Evolutionary conservation across 1,139 yeast species (phyloP), one percentile per base, ranked within the genome.

Genomic region (Nematodospora anomalae): DNA sequence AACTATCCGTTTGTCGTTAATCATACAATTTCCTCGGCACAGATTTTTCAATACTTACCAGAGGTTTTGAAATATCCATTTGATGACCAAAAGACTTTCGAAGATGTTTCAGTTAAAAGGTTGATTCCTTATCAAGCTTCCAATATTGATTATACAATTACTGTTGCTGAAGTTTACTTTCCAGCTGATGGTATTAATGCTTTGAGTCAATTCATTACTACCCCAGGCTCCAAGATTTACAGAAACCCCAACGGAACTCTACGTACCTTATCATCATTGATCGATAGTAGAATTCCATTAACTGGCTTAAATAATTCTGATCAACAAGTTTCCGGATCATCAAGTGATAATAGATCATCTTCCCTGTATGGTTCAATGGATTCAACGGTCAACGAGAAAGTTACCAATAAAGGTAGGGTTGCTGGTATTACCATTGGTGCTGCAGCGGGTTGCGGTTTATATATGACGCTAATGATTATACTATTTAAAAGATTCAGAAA

Each of bases 141-240:
- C n/a, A 71, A 64, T 29, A 57, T 67, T 42, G 52, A 61, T 32
- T 83, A 83, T 55, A 73, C 83, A 30, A 81, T 83, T 38, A 80
- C 90, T 1, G 84, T 84, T 43, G 92, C 92, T 12, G 86, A 81
- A 55, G 84, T 83, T 36, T 83, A 80, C 53, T 83, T 81, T 69
- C 87, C 87, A 32, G 55, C 63, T n/a, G 57, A 58, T 10, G 61
- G 72, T 11, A 65, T 80, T 12, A 52, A 54, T 10, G 55, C 64
- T 0, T 67, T 84, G 48, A 72, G 74, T 39, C 55, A 56, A 25
- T 58, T 67, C 32, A 58, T 84, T 28, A 58, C 62, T 33, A 60
- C 75, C 41, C 35, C 64, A 0, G 50, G 59, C 10, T 81, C 89
- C 5, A 42, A 47, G 21, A 50, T 84, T 28, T 83, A 79, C 58